Conservation (phyloP, 352 stramenopile genomes). For the Phytopythium vexans region DNA sequence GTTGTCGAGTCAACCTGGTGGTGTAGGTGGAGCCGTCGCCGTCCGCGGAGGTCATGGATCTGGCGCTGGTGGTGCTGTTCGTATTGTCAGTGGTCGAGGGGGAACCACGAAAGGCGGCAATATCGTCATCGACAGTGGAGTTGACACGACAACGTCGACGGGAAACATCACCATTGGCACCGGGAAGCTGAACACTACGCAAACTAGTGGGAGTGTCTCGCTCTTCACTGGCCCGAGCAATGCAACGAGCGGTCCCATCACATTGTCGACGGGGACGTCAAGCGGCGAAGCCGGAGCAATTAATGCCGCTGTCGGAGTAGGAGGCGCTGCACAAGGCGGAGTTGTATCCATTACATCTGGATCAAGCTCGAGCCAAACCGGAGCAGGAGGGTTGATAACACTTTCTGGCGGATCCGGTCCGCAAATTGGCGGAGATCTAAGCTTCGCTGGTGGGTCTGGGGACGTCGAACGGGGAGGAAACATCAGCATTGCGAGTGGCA, state of each 20-base stretch:
- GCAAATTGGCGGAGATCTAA: background rate
- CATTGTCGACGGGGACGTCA: background rate
- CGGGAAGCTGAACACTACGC: background rate
- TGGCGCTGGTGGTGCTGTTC: slow-evolving; percentile 35
- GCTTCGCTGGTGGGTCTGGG: background rate
- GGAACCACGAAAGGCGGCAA: background rate
- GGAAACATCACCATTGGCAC: slow-evolving; percentile 5
- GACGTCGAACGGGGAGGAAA: background rate
- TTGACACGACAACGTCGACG: slow-evolving; percentile 2
- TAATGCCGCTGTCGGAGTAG: background rate
- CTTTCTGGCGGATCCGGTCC: background rate
- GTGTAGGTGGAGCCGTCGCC: slow-evolving; percentile 3
- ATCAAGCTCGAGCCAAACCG: background rate
- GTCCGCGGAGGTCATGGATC: slow-evolving; percentile 1
- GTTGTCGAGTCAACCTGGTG: background rate
- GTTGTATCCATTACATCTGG: background rate
- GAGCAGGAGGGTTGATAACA: background rate
- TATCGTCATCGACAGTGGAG: slow-evolving; percentile 5
- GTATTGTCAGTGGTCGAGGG: slow-evolving; percentile 6
- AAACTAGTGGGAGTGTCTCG: slow-evolving; percentile 4
- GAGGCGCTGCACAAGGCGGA: background rate
- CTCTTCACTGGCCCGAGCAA: slow-evolving; percentile 5
- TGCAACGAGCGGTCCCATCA: background rate
- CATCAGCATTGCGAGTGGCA: too few relatives aligned
- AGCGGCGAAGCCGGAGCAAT: background rate